Base-by-base conservation (phyloP, 164 flowering plant species). In the Stephania japonica region DNA sequence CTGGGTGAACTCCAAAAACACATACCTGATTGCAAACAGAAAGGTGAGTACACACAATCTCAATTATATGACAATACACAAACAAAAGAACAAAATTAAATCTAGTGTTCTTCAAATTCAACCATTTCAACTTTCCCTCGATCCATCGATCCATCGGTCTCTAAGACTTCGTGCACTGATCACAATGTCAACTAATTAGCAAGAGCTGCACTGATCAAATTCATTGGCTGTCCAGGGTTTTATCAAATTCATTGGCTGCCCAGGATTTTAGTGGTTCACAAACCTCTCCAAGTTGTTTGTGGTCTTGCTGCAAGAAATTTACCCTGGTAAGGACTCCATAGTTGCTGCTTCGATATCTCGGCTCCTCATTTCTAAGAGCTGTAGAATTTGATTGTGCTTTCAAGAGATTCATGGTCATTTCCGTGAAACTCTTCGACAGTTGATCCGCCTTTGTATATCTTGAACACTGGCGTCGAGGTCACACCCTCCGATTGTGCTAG, bases 371-470 rank as follows among this genome's bases (percentile, higher is more conserved):
- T 41, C 69, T 44, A 73, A 56, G 69, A 74, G 71, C 73, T 82
- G 72, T 73, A 83, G 53, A n/a, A 76, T 42, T 81, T 75, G 70
- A 84, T 70, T 7, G 80, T 78, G 75, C 80, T 83, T 75, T 86
- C 88, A 70, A 86, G 74, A 53, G 78, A 68, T 25, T 80, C 79
- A 23, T 56, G 81, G 75, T 78, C 68, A 61, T 71, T 72, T 6
- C 84, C 84, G 1, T 77, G 68, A 56, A 86, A 72, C 16, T 85
- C 83, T 68, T 79, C 76, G 21, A 80, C 80, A 53, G 69, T 80
- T 59, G 84, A 83, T 5, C 86, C 86, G 21, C 78, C 78, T 76
- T 78, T 81, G 81, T 83, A 84, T 68, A 86, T 77, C 59, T 77
- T 83, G 78, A 86, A 83, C 24, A 67, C 75, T 43, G 87, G 87